Evolutionary conservation across 2,329 filamentous ascomycete species (phyloP).

Genomic region (Aspergillus terreus): DNA sequence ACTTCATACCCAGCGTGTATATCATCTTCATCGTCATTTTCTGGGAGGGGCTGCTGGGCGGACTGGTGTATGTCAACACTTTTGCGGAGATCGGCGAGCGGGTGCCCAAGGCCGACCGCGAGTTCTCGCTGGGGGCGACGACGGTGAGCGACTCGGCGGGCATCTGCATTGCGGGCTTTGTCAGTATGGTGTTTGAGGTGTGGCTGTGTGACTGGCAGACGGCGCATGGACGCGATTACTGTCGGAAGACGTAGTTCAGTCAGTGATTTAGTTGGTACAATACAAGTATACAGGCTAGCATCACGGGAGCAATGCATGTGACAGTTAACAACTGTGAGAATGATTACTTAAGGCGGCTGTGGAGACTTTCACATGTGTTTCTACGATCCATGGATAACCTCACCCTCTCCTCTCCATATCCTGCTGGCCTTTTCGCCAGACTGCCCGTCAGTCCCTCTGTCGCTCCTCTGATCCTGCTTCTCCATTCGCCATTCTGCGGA

Average conservation of each 20-base stretch:
- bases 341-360: background rate
- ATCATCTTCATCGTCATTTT: constrained; percentile 82
- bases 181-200: constrained; percentile 79
- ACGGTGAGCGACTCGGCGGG: constrained; percentile 89
- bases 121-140: constrained; percentile 86
- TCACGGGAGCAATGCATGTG: too few species aligned
- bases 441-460: background rate
- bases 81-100: constrained; percentile 91
- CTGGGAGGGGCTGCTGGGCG: constrained; percentile 91
- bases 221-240: constrained; percentile 71
- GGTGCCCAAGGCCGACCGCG: constrained; percentile 70
- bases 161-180: constrained; percentile 80
- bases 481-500: too few species aligned
- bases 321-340: background rate
- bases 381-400: constrained; percentile 2
- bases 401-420: background rate
- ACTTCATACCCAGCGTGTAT: constrained; percentile 82
- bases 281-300: background rate
- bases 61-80: constrained; percentile 90
- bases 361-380: constrained; percentile 7
- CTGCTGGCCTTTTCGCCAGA: background rate
- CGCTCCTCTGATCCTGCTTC: too few species aligned
- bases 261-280: background rate
- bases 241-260: constrained; percentile 45
- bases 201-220: constrained; percentile 83